Base-by-base conservation (phyloP, 345 rosid genomes). In the Acer negundo region DNA sequence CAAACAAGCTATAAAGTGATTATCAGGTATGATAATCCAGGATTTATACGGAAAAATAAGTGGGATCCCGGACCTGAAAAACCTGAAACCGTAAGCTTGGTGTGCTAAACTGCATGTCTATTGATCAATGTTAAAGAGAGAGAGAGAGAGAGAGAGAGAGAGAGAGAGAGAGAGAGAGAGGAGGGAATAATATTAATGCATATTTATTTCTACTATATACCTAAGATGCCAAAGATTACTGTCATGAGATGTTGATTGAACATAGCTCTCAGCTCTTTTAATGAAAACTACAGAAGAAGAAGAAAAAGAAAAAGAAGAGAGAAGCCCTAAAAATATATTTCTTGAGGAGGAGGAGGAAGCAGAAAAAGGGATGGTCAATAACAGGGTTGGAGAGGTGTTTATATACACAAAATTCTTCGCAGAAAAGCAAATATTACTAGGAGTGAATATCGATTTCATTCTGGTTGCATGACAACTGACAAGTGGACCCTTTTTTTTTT, bases 191-290 rank as follows among this genome's bases (percentile, higher is more conserved):
- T 28, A 28, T 40, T 2, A 55, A 10, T 20, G 47, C 26, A 71
- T 28, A 28, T 28, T 28, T 28, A 5, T 44, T 17, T 3, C 1
- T 35, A 7, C 26, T 10, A 8, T 7, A 59, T 90, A 94, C 98
- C 98, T 70, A 91, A 79, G 79, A 93, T 64, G 47, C 98, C 98
- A 76, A 92, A 95, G 42, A 82, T 75, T 67, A 82, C 22, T 62
- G 87, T 89, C 80, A 67, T 56, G 2, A 75, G 76, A 63, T 79
- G 90, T 71, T 85, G 87, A 47, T 74, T 58, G 73, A 59, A 74
- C 56, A 78, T 68, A 40, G 44, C 70, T 63, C 47, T 61, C 7
- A 40, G 6, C 55, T 51, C 55, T 1, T 19, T 19, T 24, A 19
- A 31, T 6, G 26, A 28, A 42, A 31, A 59, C n/a, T 28, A 15